Evolutionary conservation across 352 stramenopile genomes (phyloP).

Genomic region (Ophiocytium majus): DNA sequence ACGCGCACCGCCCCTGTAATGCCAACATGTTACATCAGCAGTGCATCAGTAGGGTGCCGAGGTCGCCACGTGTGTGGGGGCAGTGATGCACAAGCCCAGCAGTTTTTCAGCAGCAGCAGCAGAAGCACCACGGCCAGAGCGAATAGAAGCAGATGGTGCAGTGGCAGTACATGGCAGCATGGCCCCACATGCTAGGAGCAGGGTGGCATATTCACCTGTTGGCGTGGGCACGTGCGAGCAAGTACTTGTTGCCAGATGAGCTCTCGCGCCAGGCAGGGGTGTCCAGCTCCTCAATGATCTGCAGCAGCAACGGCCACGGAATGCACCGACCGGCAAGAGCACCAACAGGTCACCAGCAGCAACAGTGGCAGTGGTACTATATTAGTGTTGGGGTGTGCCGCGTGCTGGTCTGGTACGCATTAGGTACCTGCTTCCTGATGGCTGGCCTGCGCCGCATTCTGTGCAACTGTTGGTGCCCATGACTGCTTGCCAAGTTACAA

Average conservation of each 20-base stretch:
- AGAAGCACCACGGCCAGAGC: not conserved
- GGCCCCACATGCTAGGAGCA: not conserved
- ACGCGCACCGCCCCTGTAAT: not conserved
- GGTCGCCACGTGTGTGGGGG: too few relatives aligned
- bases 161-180: not conserved
- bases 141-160: not conserved
- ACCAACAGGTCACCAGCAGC: not conserved
- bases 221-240: constrained; percentile 51
- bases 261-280: constrained; percentile 35
- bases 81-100: not conserved
- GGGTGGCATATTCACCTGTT: constrained; percentile 48
- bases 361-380: too few relatives aligned
- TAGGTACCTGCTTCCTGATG: not conserved
- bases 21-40: not conserved
- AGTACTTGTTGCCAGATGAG: constrained; percentile 38
- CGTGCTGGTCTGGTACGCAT: too few relatives aligned
- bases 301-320: not conserved
- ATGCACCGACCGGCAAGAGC: not conserved
- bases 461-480: not conserved
- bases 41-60: not conserved
- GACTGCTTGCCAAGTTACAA: not conserved
- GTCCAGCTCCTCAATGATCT: constrained; percentile 54
- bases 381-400: too few relatives aligned
- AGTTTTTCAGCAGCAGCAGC: not conserved
- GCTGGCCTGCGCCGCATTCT: not conserved